Conservation (phyloP, 2,329 filamentous ascomycete genomes). For the Tolypocladium tundrense region DNA sequence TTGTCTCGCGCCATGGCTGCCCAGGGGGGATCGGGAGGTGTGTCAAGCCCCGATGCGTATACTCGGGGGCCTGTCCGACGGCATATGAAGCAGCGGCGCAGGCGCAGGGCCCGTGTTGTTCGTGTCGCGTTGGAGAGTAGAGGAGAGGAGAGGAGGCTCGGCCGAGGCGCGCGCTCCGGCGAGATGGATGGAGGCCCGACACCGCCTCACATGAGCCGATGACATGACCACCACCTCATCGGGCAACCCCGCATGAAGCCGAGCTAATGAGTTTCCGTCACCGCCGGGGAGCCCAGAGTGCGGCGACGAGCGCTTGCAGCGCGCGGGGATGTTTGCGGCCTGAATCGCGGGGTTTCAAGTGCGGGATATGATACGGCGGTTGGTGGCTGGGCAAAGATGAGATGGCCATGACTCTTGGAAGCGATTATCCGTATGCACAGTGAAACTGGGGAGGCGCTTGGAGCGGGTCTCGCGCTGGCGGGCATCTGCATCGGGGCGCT, state of each 20-base stretch:
- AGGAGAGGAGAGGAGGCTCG: neutral
- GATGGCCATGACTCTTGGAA: neutral
- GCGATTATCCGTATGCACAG: too few relatives aligned
- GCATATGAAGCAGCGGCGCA: neutral
- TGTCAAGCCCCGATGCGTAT: neutral
- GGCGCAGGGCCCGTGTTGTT: neutral
- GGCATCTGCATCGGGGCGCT: neutral
- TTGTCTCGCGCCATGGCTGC: constrained; percentile 10
- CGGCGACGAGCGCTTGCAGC: neutral
- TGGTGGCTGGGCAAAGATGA: neutral
- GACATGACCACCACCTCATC: neutral
- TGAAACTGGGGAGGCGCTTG: neutral
- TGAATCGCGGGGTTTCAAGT: too few relatives aligned
- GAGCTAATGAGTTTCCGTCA: neutral
- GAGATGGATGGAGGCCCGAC: neutral
- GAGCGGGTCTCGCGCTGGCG: neutral
- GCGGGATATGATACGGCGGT: neutral
- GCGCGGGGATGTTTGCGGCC: neutral
- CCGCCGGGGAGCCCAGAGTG: neutral
- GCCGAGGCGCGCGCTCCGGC: neutral
- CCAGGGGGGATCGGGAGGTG: neutral
- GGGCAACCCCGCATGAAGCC: neutral
- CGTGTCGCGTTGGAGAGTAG: neutral
- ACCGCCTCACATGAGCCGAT: neutral
- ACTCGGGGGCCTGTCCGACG: neutral